Conservation (phyloP, 768 basidiomycete species). For the Lanmaoa pseudosensibilis region DNA sequence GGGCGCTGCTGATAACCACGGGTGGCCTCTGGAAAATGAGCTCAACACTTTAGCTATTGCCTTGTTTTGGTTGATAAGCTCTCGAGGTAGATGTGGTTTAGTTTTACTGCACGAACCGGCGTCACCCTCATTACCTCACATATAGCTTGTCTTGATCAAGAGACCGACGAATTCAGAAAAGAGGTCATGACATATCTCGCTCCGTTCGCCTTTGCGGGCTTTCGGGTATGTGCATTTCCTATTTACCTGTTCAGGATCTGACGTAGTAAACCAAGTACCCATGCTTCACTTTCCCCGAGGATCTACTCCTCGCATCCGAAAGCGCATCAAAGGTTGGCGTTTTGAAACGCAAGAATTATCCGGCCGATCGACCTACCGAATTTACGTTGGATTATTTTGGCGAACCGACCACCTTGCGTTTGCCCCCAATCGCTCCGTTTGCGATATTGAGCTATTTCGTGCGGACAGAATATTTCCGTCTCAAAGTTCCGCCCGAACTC, state of each 20-base stretch:
- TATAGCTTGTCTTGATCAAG: constrained; percentile 29
- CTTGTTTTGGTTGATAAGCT: constrained; percentile 48
- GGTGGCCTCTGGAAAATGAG: constrained; percentile 51
- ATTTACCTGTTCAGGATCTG: constrained; percentile 3
- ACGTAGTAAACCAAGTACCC: constrained; percentile 30
- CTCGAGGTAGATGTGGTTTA: constrained; percentile 20
- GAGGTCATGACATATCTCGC: constrained; percentile 39
- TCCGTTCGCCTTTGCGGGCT: constrained; percentile 51
- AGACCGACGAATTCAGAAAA: constrained; percentile 33
- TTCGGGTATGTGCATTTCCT: constrained; percentile 40
- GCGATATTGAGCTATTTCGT: constrained; percentile 50
- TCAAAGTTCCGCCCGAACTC: constrained; percentile 42
- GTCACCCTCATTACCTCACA: neutral
- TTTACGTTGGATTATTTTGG: constrained; percentile 47
- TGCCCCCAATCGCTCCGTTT: constrained; percentile 47
- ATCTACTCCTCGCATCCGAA: constrained; percentile 25
- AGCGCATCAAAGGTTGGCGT: constrained; percentile 12
- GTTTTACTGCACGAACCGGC: neutral
- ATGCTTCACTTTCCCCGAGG: constrained; percentile 41
- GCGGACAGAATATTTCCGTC: constrained; percentile 37
- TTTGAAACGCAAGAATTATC: constrained; percentile 29
- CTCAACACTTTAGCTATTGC: constrained; percentile 47
- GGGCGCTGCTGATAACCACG: constrained; percentile 38
- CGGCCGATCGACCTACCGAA: constrained; percentile 30
- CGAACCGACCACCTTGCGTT: constrained; percentile 27